Percentiles rank a stretch among this genome's conserved stretches.
phyloP scores from a whole-genome alignment of 345 rosid genomes.

The Gossypium thurberi region DNA sequence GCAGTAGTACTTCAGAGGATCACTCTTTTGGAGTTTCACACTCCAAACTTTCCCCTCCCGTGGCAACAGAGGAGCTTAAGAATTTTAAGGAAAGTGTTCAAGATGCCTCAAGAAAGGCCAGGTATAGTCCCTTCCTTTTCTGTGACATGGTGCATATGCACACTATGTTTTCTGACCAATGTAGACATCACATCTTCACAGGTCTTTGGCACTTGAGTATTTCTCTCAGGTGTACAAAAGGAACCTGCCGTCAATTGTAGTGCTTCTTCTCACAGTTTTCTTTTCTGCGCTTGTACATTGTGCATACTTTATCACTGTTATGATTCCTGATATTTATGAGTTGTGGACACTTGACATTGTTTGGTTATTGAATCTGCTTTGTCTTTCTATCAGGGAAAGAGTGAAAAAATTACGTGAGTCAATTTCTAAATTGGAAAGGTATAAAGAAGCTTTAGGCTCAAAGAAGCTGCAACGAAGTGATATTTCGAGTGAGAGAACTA shows the following conservation, averaged over 20 bases:
- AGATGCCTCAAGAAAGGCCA: slow-evolving; percentile 70
- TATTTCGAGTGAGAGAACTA: slow-evolving; percentile 51
- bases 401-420: slow-evolving; percentile 57
- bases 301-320: not conserved
- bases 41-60: slow-evolving; percentile 53
- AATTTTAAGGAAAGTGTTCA: slow-evolving; percentile 79
- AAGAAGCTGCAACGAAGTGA: slow-evolving; percentile 77
- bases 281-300: not conserved
- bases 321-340: not conserved
- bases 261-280: not conserved
- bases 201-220: not conserved
- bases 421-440: slow-evolving; percentile 63
- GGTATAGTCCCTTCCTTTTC: slow-evolving; percentile 34
- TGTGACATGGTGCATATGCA: not conserved
- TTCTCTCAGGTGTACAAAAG: too few relatives aligned
- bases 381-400: slow-evolving; percentile 57
- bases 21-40: slow-evolving; percentile 55
- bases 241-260: not conserved
- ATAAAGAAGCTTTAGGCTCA: slow-evolving; percentile 52
- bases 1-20: slow-evolving; percentile 51
- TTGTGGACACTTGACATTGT: not conserved
- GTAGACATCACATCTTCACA: not conserved
- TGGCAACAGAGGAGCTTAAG: slow-evolving; percentile 76
- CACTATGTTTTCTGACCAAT: too few relatives aligned
- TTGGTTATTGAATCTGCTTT: slow-evolving; percentile 18